Percentiles rank a stretch among this genome's conserved stretches.
phyloP scores from a whole-genome alignment of 2,329 filamentous ascomycete species.

The Cladobotryum mycophilum region DNA sequence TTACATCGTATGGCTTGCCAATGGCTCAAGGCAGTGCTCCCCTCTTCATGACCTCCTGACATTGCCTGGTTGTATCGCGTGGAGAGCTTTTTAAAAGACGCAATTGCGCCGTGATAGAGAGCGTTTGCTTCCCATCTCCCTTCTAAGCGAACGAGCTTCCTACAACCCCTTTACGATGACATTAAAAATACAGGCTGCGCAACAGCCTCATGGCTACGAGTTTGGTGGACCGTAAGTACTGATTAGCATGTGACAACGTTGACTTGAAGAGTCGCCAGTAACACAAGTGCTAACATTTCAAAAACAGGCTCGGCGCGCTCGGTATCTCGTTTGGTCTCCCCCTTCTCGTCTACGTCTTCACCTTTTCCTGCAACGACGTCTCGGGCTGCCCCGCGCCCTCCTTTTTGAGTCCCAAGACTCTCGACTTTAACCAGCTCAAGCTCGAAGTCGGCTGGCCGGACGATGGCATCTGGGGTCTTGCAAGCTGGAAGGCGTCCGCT shows the following conservation, averaged over 20 bases:
- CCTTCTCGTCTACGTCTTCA: conserved; percentile 68
- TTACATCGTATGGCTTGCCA: conserved; percentile 5
- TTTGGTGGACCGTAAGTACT: conserved; percentile 47
- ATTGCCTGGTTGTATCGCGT: background rate
- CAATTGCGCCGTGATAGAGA: background rate
- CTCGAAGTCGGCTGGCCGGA: conserved; percentile 74
- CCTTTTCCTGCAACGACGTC: conserved; percentile 87
- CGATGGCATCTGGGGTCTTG: conserved; percentile 62
- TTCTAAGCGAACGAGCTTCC: background rate
- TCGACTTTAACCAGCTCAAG: conserved; percentile 69
- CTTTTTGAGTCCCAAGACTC: conserved; percentile 62
- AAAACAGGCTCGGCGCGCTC: conserved; percentile 63
- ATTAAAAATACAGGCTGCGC: conserved; percentile 22
- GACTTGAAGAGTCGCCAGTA: background rate
- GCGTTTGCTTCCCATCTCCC: background rate
- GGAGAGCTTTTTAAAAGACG: conserved; percentile 2
- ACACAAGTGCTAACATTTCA: background rate
- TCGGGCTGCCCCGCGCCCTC: conserved; percentile 86
- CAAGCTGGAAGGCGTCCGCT: conserved; percentile 61
- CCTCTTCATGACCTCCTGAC: background rate
- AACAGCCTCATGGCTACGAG: conserved; percentile 39
- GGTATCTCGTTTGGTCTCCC: conserved; percentile 77
- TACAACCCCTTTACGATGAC: conserved; percentile 23
- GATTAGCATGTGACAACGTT: background rate
- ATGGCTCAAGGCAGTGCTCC: conserved; percentile 10